Base-by-base conservation (phyloP, 805 yeast genomes). In the Spathaspora girioi region DNA sequence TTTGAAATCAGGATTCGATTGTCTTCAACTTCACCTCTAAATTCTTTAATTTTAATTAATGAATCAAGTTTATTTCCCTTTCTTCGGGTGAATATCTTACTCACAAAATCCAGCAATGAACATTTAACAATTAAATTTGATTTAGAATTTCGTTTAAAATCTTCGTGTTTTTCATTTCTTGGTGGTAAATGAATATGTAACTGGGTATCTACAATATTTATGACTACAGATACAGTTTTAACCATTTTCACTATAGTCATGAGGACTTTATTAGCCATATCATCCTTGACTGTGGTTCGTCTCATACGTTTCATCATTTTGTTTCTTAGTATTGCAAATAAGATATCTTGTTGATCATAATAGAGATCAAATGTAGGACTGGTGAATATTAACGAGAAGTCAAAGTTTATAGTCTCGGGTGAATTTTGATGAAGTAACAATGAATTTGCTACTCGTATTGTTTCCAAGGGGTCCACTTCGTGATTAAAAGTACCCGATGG, bases 281-380 rank as follows among this genome's bases (percentile, higher is more conserved):
- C 40, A 31, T 53, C 42, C 6, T 41, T 47, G 11, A 49, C 52
- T 14, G 52, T 32, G 11, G 51, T 49, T 27, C 48, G 50, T 38
- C 48, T 43, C 45, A 47, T 46, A 27, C 50, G 29, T 31, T 41
- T 47, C 50, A 44, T 42, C 50, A 51, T 48, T 14, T 47, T 48
- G 19, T 51, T 45, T 44, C 42, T 42, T 11, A 46, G 35, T 45
- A 46, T 32, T 14, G 47, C 43, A 29, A 58, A 45, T 18, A 64
- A 47, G 12, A 46, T 47, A 8, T 64, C 64, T 14, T 70, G 48
- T 53, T 75, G 78, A 52, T 74, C 78, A 38, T 68, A 67, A 52
- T 68, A 74, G 27, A 73, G 51, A 50, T 67, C 68, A 26, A 75
- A 47, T 2, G 63, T 62, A 2, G 78, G 77, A 44, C 63, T 63